Conservation (phyloP, 2,329 filamentous ascomycete genomes). For the Colletotrichum salicis region DNA sequence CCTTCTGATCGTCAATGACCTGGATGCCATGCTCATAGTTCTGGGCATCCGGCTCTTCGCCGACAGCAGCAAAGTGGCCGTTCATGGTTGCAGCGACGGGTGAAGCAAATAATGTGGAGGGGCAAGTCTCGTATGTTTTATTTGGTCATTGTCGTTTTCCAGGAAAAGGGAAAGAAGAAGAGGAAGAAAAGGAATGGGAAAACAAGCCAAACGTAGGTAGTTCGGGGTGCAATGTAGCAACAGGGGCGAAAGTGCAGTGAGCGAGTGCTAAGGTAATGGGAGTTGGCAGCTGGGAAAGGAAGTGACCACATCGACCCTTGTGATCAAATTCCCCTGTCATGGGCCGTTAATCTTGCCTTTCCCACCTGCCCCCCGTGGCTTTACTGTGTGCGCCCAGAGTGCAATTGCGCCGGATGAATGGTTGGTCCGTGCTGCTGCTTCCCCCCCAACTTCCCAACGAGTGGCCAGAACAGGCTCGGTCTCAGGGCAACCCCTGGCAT, state of each 20-base stretch:
- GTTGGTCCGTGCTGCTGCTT: constrained; percentile 19
- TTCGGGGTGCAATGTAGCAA: constrained; percentile 13
- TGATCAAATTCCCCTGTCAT: constrained; percentile 34
- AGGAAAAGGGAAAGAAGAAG: neutral
- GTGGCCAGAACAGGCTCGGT: constrained; percentile 18
- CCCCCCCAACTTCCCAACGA: neutral
- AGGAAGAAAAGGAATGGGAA: neutral
- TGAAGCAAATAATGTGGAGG: constrained; percentile 22
- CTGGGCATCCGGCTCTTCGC: constrained; percentile 70
- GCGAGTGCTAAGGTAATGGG: neutral
- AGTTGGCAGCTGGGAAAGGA: constrained; percentile 25
- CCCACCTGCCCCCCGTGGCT: neutral
- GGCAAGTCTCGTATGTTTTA: constrained; percentile 17
- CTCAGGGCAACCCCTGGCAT: constrained; percentile 35
- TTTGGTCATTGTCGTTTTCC: constrained; percentile 28
- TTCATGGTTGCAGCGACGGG: constrained; percentile 66
- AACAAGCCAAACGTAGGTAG: constrained; percentile 13
- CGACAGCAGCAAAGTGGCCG: constrained; percentile 81
- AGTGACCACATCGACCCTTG: constrained; percentile 36
- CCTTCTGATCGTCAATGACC: constrained; percentile 94
- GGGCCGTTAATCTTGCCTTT: constrained; percentile 33
- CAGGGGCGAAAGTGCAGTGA: constrained; percentile 24
- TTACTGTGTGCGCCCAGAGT: constrained; percentile 1
- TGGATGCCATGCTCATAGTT: constrained; percentile 94
- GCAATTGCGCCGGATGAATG: constrained; percentile 34